Conservation (phyloP, 257 asterid genomes). For the Nicotiana sylvestris region DNA sequence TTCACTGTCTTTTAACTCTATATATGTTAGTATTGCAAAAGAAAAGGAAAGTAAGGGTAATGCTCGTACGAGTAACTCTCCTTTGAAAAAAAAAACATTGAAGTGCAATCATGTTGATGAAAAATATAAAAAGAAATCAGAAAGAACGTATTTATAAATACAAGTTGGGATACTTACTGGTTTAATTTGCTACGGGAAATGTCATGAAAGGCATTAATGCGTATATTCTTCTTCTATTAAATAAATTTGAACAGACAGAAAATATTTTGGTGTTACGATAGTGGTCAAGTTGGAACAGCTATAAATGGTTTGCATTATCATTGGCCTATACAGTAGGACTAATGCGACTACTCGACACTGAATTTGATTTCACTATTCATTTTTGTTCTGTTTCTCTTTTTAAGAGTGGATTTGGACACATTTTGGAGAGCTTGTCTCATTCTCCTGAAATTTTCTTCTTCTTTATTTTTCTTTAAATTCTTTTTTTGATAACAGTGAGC, state of each 20-base stretch:
- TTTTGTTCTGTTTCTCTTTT: not conserved
- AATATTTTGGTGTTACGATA: not conserved
- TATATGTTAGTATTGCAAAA: not conserved
- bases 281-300: not conserved
- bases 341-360: constrained; percentile 77
- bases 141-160: not conserved
- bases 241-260: not conserved
- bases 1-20: not conserved
- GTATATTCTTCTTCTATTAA: not conserved
- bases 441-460: not conserved
- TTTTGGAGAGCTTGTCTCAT: not conserved
- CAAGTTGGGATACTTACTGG: not conserved
- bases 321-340: constrained; percentile 6
- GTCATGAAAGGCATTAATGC: not conserved
- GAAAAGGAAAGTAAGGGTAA: not conserved
- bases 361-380: not conserved
- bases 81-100: not conserved
- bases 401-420: not conserved
- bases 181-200: not conserved
- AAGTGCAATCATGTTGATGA: not conserved
- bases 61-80: not conserved
- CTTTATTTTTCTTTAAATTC: not conserved
- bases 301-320: not conserved
- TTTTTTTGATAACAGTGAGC: too few relatives aligned
- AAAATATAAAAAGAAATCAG: not conserved